Evolutionary conservation across 2,329 filamentous ascomycete genomes (phyloP).

Genomic region (Venturiaceae sp.): DNA sequence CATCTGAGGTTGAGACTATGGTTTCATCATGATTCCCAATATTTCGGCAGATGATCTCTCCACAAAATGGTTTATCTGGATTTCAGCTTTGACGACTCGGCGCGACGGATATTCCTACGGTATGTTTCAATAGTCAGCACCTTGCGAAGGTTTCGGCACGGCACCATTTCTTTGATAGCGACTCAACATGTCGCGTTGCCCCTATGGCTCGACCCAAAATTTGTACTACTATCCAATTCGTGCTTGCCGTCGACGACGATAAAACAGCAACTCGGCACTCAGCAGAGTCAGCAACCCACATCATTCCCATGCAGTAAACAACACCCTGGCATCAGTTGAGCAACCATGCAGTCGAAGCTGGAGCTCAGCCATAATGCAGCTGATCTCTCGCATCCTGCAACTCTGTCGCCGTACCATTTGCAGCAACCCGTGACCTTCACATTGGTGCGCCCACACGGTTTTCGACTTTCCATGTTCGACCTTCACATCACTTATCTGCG

Average conservation of each 20-base stretch:
- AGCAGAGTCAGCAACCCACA: conserved; percentile 4
- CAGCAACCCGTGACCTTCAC: not conserved
- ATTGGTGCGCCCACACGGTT: not conserved
- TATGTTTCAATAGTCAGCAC: conserved; percentile 7
- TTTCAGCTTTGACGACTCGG: conserved; percentile 4
- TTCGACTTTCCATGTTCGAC: not conserved
- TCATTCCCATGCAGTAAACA: conserved; percentile 4
- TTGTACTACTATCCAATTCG: conserved; percentile 6
- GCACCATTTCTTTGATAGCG: conserved; percentile 7
- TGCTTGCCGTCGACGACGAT: conserved; percentile 5
- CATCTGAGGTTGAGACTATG: conserved; percentile 1
- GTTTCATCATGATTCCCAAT: conserved; percentile 3
- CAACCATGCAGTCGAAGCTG: not conserved
- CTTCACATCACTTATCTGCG: not conserved
- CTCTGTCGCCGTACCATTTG: not conserved
- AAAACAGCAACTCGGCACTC: conserved; percentile 6
- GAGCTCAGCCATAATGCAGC: not conserved
- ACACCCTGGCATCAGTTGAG: not conserved
- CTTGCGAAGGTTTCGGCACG: conserved; percentile 5
- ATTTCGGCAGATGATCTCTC: not conserved
- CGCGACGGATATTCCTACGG: conserved; percentile 6
- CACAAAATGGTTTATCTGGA: conserved; percentile 3
- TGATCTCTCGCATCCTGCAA: not conserved
- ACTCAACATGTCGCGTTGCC: conserved; percentile 6
- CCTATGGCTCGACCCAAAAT: conserved; percentile 7